Percentiles rank a stretch among this genome's conserved stretches.
Evolutionary conservation across 73 alveolate species (phyloP).

Genomic region (Effrenium voratum): DNA sequence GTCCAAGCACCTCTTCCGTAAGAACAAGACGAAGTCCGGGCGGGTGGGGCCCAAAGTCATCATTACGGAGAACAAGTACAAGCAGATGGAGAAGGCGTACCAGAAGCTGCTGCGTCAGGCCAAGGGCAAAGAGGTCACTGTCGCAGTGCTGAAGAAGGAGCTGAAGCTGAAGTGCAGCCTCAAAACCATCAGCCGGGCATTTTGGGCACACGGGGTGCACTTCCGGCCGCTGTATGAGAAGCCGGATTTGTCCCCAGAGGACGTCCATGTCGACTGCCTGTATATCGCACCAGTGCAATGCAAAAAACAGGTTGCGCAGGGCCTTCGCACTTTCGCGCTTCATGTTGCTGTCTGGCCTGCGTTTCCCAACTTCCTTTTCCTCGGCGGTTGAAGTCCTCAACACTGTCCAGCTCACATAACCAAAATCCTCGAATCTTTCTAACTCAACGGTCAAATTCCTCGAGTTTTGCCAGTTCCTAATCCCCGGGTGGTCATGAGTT

Average conservation of each 20-base stretch:
- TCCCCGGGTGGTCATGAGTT: no score
- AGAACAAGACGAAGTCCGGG: background rate
- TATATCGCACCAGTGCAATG: no score
- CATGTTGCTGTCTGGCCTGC: no score
- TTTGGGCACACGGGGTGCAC: constrained; percentile 2
- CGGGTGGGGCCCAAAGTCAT: background rate
- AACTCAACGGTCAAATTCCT: no score
- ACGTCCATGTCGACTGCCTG: no score
- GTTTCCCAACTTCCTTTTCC: no score
- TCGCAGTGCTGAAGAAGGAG: background rate
- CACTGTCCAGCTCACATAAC: no score
- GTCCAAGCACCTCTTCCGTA: constrained; percentile 21
- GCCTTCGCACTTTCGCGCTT: no score
- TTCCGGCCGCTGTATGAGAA: constrained; percentile 18
- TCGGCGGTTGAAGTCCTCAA: no score
- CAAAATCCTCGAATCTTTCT: no score
- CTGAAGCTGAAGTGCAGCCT: background rate
- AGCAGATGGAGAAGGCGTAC: background rate
- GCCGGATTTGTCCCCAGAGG: constrained; percentile 29
- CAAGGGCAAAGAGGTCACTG: constrained; percentile 28
- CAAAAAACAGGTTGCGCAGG: no score
- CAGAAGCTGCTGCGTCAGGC: background rate
- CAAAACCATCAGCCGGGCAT: constrained; percentile 11
- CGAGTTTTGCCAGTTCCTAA: no score
- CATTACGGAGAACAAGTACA: constrained; percentile 41